Conservation (phyloP, 2,329 filamentous ascomycete genomes). For the Endothia cerciana region DNA sequence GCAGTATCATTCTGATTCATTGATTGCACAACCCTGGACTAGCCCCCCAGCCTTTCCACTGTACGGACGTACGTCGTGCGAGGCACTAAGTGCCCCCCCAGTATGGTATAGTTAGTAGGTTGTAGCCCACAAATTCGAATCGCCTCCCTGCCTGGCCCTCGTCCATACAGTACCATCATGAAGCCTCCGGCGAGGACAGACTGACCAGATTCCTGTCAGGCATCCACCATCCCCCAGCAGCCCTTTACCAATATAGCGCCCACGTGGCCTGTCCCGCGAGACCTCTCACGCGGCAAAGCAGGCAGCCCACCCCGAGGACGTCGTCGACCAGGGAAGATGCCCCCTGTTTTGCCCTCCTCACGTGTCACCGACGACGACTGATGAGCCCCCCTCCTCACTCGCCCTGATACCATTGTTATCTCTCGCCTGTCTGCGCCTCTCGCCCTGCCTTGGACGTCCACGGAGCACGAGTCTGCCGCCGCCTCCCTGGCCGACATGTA, state of each 20-base stretch:
- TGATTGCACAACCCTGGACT: background rate
- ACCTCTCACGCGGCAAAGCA: background rate
- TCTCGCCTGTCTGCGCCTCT: background rate
- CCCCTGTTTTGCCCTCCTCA: background rate
- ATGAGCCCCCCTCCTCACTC: background rate
- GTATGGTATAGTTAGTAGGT: background rate
- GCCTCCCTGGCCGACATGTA: slow-evolving; percentile 16
- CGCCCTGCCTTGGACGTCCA: background rate
- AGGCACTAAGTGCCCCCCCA: background rate
- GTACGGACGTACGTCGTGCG: background rate
- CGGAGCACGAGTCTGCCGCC: background rate
- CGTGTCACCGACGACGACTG: slow-evolving; percentile 7
- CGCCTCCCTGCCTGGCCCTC: background rate
- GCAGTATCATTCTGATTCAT: too few species aligned
- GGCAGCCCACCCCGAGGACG: background rate
- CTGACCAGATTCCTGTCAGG: too few species aligned
- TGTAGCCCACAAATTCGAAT: background rate
- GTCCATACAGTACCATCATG: too few species aligned
- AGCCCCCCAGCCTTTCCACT: background rate
- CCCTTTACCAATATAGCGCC: background rate
- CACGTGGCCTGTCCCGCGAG: background rate
- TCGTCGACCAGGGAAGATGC: background rate
- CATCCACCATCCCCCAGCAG: too few species aligned
- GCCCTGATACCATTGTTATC: background rate
- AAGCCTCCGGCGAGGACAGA: too few species aligned